Conservation (phyloP, 768 basidiomycete species). For the Hygrocybe punicea region DNA sequence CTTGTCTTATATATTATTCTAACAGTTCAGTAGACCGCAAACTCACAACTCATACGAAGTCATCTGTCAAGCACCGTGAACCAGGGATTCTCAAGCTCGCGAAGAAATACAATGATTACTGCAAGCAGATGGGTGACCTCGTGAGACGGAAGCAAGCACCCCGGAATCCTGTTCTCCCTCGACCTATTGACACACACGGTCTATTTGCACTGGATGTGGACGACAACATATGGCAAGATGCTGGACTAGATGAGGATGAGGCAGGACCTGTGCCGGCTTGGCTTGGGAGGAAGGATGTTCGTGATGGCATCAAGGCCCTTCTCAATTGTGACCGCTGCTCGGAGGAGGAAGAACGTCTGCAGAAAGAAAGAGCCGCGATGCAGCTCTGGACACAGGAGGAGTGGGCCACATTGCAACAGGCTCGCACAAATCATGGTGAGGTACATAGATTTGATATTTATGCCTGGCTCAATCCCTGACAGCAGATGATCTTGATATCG, state of each 20-base stretch:
- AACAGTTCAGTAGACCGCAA: conserved; percentile 20
- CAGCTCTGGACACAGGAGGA: conserved; percentile 28
- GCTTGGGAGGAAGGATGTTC: conserved; percentile 26
- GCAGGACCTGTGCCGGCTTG: conserved; percentile 18
- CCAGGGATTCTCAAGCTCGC: conserved; percentile 25
- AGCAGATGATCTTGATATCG: background rate
- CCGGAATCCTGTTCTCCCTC: conserved; percentile 18
- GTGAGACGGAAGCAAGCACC: conserved; percentile 23
- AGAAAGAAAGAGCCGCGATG: conserved; percentile 17
- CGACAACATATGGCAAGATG: conserved; percentile 31
- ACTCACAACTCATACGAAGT: conserved; percentile 26
- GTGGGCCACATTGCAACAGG: conserved; percentile 14
- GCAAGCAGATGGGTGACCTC: conserved; percentile 17
- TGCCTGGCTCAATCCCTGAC: background rate
- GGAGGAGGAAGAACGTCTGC: conserved; percentile 25
- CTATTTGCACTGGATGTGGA: conserved; percentile 36
- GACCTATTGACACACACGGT: conserved; percentile 16
- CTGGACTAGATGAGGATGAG: conserved; percentile 26
- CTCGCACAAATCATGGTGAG: background rate
- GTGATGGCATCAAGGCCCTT: conserved; percentile 28
- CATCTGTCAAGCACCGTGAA: conserved; percentile 23
- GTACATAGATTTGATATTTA: background rate
- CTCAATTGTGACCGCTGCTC: conserved; percentile 24
- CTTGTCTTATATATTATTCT: background rate
- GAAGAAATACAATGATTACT: conserved; percentile 28